Percentiles rank a stretch among this genome's conserved stretches.
Conservation (phyloP, 805 yeast genomes). For the Lipomyces anomalus region DNA sequence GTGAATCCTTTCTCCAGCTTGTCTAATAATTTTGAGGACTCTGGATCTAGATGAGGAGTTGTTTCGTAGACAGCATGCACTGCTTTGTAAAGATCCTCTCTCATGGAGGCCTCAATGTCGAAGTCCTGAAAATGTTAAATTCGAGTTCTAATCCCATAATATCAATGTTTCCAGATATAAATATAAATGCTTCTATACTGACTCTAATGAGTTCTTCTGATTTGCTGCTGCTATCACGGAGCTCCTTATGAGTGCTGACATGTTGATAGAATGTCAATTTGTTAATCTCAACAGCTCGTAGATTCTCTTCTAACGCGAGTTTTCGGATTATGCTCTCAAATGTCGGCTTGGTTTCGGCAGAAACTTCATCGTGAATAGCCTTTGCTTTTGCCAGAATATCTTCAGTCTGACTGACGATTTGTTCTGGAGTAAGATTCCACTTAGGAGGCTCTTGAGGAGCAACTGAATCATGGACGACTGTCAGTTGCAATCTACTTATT, state of each 20-base stretch:
- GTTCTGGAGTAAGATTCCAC: slow-evolving; percentile 58
- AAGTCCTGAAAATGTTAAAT: slow-evolving; percentile 44
- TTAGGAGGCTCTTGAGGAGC: slow-evolving; percentile 41
- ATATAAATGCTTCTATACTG: background rate
- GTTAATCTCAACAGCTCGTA: slow-evolving; percentile 40
- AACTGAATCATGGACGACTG: slow-evolving; percentile 1
- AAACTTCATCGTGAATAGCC: slow-evolving; percentile 50
- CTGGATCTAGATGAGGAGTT: slow-evolving; percentile 40
- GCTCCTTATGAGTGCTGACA: slow-evolving; percentile 57
- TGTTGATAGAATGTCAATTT: slow-evolving; percentile 65
- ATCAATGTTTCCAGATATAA: too few relatives aligned
- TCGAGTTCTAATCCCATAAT: too few relatives aligned
- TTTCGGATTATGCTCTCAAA: slow-evolving; percentile 54
- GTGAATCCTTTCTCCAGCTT: slow-evolving; percentile 53
- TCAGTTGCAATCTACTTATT: background rate
- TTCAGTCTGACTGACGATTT: slow-evolving; percentile 42
- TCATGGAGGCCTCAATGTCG: slow-evolving; percentile 56
- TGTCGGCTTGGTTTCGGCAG: slow-evolving; percentile 45
- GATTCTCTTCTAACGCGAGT: slow-evolving; percentile 48
- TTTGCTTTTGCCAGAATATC: slow-evolving; percentile 41
- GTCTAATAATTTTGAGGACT: slow-evolving; percentile 51
- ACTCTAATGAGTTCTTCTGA: slow-evolving; percentile 44
- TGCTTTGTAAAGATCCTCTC: slow-evolving; percentile 60
- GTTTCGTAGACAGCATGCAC: slow-evolving; percentile 50
- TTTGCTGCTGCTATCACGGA: slow-evolving; percentile 64